Percentiles rank a stretch among this genome's conserved stretches.
phyloP scores from a whole-genome alignment of 1,284 basidiomycete genomes.

The Ceratobasidium sp. region DNA sequence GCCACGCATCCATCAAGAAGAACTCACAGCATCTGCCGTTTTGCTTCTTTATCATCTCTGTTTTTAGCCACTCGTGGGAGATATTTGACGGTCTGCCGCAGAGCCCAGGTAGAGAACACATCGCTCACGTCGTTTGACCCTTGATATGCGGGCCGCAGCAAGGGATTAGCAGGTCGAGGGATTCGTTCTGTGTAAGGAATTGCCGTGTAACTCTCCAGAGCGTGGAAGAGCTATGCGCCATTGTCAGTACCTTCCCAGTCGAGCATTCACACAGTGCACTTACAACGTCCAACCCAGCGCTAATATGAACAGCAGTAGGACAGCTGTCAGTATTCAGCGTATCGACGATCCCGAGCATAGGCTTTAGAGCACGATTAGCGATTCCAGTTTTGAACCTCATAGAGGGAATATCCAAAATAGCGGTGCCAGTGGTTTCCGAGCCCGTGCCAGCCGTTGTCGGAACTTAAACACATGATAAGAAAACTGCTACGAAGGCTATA shows the following conservation, averaged over 20 bases:
- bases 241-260: not conserved
- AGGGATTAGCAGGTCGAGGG: conserved; percentile 90
- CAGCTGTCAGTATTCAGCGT: conserved; percentile 89
- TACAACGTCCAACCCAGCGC: conserved; percentile 88
- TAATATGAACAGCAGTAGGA: conserved; percentile 87
- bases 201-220: conserved; percentile 92
- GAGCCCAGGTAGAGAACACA: conserved; percentile 95
- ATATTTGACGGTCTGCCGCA: conserved; percentile 90
- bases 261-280: conserved; percentile 13
- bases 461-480: conserved; percentile 61
- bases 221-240: conserved; percentile 77
- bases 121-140: conserved; percentile 97
- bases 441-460: conserved; percentile 99
- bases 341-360: conserved; percentile 88
- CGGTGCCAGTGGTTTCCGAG: conserved; percentile 97
- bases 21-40: conserved; percentile 88
- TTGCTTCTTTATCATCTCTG: conserved; percentile 81
- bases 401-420: conserved; percentile 85
- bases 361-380: conserved; percentile 90
- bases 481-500: not conserved
- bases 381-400: conserved; percentile 97
- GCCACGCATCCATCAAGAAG: conserved; percentile 46
- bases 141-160: conserved; percentile 93
- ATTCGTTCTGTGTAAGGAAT: conserved; percentile 91
- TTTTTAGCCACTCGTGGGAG: conserved; percentile 90